phyloP scores from a whole-genome alignment of 2,329 filamentous ascomycete genomes.

The Claviceps purpurea region DNA sequence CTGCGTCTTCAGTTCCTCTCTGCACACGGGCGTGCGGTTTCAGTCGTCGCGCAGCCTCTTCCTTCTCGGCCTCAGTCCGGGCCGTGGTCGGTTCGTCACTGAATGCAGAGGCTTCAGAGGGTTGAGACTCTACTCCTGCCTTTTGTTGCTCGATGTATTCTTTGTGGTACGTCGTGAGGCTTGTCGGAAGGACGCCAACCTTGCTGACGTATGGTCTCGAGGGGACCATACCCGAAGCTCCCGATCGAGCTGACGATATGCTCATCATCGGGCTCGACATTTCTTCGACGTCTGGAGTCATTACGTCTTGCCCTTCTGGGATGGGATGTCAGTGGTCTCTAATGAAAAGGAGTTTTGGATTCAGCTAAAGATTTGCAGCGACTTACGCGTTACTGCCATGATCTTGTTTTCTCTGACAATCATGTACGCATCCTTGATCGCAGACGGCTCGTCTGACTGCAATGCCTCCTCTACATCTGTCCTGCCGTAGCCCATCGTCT shows the following conservation, averaged over 20 bases:
- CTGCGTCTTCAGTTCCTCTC: conserved; percentile 52
- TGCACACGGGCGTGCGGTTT: conserved; percentile 73
- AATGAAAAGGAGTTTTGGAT: neutral
- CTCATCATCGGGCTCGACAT: conserved; percentile 37
- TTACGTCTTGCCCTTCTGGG: conserved; percentile 20
- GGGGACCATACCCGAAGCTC: conserved; percentile 33
- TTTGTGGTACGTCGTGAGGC: conserved; percentile 77
- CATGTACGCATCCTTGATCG: conserved; percentile 97
- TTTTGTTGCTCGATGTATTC: conserved; percentile 71
- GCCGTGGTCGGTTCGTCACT: conserved; percentile 35
- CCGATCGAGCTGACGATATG: conserved; percentile 41
- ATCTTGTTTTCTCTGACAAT: conserved; percentile 96
- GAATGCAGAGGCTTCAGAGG: conserved; percentile 28
- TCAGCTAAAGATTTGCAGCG: neutral
- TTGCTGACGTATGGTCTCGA: conserved; percentile 59
- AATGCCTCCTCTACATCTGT: conserved; percentile 91
- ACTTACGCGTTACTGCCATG: conserved; percentile 88
- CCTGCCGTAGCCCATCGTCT: conserved; percentile 94
- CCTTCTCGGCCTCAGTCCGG: conserved; percentile 60
- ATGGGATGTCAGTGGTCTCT: conserved; percentile 10
- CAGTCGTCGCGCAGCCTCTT: conserved; percentile 65
- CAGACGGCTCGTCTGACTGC: conserved; percentile 82
- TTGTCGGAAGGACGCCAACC: conserved; percentile 82
- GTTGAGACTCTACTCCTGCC: conserved; percentile 33
- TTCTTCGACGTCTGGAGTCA: conserved; percentile 24